These are phyloP conservation scores for Boletellus sp. DNA, from an alignment of 768 basidiomycete species.

Conservation along the genomic window DNA sequence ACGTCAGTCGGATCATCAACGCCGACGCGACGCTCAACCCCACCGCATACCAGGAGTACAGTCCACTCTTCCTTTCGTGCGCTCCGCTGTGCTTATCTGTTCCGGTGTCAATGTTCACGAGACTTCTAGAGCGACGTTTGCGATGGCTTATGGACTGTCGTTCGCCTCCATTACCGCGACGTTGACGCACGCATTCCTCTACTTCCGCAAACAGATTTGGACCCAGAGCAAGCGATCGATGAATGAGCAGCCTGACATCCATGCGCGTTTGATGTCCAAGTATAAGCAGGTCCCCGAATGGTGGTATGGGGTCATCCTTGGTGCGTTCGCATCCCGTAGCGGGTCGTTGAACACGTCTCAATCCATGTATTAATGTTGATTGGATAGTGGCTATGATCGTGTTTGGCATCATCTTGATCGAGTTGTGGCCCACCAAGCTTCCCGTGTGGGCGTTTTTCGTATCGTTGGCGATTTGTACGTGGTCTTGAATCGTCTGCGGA, in stretches of 20 bases:
- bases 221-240: slow-evolving; percentile 65
- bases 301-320: slow-evolving; percentile 45
- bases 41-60: slow-evolving; percentile 52
- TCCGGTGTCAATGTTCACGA: background rate
- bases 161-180: slow-evolving; percentile 80
- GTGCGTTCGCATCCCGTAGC: slow-evolving; percentile 6
- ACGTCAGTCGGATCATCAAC: slow-evolving; percentile 56
- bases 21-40: slow-evolving; percentile 52
- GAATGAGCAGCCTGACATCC: slow-evolving; percentile 75
- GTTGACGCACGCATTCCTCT: slow-evolving; percentile 67
- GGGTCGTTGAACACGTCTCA: background rate
- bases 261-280: slow-evolving; percentile 53
- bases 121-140: slow-evolving; percentile 51
- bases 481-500: slow-evolving; percentile 8
- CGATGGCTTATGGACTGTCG: slow-evolving; percentile 76
- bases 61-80: slow-evolving; percentile 57
- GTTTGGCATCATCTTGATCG: slow-evolving; percentile 55
- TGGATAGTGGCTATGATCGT: slow-evolving; percentile 46
- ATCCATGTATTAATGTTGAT: background rate
- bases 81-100: background rate
- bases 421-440: slow-evolving; percentile 55
- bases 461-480: slow-evolving; percentile 25
- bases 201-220: slow-evolving; percentile 79
- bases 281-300: slow-evolving; percentile 60
- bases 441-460: slow-evolving; percentile 43